These are phyloP conservation scores for Anthostomella pinea DNA, from an alignment of 2,329 filamentous ascomycete species.

Conservation along the genomic window DNA sequence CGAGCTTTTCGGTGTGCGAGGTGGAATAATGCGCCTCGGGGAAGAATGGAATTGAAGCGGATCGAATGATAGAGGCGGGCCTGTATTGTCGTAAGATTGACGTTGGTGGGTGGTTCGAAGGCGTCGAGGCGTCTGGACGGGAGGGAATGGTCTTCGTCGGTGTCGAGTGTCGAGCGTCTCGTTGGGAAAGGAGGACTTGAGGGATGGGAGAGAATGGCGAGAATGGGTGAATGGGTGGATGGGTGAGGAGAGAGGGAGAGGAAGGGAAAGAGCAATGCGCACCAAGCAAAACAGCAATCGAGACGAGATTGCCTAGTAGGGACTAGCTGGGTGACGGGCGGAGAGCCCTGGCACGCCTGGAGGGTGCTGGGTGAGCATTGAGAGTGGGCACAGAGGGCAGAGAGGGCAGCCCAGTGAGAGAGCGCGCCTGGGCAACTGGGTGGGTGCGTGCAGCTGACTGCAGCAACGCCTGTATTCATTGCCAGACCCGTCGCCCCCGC, in stretches of 20 bases:
- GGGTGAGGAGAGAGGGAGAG: slow-evolving; percentile 15
- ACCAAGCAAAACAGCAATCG: slow-evolving; percentile 26
- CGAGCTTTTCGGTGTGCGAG: slow-evolving; percentile 15
- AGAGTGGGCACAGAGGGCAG: too few species aligned
- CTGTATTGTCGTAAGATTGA: slow-evolving; percentile 20
- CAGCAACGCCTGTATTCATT: too few species aligned
- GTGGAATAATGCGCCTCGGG: slow-evolving; percentile 28
- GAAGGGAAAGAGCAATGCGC: slow-evolving; percentile 24
- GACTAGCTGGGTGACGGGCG: slow-evolving; percentile 2
- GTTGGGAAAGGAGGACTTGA: slow-evolving; percentile 21
- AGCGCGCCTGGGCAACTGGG: too few species aligned
- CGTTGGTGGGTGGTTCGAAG: slow-evolving; percentile 18
- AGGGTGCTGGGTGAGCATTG: neutral
- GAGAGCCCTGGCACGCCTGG: slow-evolving; percentile 8
- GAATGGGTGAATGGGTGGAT: slow-evolving; percentile 12
- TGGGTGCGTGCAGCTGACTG: too few species aligned
- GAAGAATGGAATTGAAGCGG: slow-evolving; percentile 23
- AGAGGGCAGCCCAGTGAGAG: neutral
- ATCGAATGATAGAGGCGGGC: slow-evolving; percentile 18
- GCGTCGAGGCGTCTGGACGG: slow-evolving; percentile 20
- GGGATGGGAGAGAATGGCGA: slow-evolving; percentile 17
- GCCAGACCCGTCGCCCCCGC: too few species aligned
- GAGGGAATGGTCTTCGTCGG: slow-evolving; percentile 16
- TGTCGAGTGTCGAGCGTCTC: slow-evolving; percentile 18
- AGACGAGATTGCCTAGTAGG: slow-evolving; percentile 7